Conservation (phyloP, 768 basidiomycete species). For the Tulasnella sp. region DNA sequence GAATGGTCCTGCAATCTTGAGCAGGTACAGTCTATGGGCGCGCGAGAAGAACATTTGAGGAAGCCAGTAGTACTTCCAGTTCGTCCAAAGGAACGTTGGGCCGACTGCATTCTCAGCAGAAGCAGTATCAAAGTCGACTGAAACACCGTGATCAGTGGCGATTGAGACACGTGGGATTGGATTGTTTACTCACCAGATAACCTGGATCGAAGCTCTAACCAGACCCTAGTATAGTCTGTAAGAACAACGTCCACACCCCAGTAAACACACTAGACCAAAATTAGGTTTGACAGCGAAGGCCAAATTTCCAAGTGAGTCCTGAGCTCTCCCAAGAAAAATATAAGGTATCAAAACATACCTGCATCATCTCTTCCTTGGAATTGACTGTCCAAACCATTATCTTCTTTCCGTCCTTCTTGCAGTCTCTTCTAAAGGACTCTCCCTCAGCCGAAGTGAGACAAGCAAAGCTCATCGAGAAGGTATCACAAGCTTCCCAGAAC, state of each 20-base stretch:
- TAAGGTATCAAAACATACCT: slow-evolving; percentile 35
- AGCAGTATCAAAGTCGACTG: slow-evolving; percentile 1
- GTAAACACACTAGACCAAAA: slow-evolving; percentile 42
- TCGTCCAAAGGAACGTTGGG: slow-evolving; percentile 11
- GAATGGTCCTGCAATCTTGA: slow-evolving; percentile 10
- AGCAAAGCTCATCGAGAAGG: slow-evolving; percentile 74
- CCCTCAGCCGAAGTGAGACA: slow-evolving; percentile 62
- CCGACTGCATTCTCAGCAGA: slow-evolving; percentile 4
- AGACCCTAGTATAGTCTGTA: slow-evolving; percentile 58
- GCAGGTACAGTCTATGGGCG: slow-evolving; percentile 1
- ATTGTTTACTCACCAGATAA: slow-evolving; percentile 39
- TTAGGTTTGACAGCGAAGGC: not conserved
- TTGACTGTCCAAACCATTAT: slow-evolving; percentile 98
- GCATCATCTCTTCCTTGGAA: slow-evolving; percentile 75
- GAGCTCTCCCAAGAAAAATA: not conserved
- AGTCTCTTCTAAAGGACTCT: slow-evolving; percentile 54
- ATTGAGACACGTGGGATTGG: too few species aligned
- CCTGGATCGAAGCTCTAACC: slow-evolving; percentile 48
- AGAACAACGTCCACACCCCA: slow-evolving; percentile 72
- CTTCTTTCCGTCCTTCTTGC: slow-evolving; percentile 63
- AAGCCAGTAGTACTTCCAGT: slow-evolving; percentile 9
- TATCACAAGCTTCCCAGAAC: slow-evolving; percentile 80
- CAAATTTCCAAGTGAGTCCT: not conserved
- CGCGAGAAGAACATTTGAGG: slow-evolving; percentile 8
- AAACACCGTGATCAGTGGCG: not conserved